These are phyloP conservation scores for Desmodesmus armatus DNA, from an alignment of 139 green algal species.

Conservation along the genomic window DNA sequence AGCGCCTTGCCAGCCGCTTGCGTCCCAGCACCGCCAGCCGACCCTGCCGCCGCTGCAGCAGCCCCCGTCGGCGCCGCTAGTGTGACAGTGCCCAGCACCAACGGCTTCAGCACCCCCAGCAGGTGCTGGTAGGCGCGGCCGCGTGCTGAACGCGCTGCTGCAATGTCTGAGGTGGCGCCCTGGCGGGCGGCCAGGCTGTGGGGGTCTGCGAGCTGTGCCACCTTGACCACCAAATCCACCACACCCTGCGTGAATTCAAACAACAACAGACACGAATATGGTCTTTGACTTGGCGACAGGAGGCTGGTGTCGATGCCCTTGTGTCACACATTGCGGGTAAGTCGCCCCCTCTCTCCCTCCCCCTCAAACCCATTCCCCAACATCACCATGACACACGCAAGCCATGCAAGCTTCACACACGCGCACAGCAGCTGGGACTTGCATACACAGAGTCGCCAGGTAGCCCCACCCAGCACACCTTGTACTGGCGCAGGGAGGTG, in stretches of 20 bases:
- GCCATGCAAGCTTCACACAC: no score
- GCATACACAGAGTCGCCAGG: no score
- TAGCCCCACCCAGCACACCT: slow-evolving; percentile 63
- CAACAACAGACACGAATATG: not conserved
- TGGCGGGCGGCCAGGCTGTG: slow-evolving; percentile 53
- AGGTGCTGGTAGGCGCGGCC: slow-evolving; percentile 70
- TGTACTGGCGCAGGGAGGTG: slow-evolving; percentile 70
- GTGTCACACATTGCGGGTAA: no score
- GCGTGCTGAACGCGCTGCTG: slow-evolving; percentile 59
- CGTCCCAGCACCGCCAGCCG: slow-evolving; percentile 27
- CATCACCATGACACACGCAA: no score
- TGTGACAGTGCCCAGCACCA: slow-evolving; percentile 44
- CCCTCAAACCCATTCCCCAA: no score
- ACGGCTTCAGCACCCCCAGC: slow-evolving; percentile 56
- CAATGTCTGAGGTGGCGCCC: slow-evolving; percentile 54
- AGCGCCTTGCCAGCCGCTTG: slow-evolving; percentile 5
- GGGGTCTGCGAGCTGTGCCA: slow-evolving; percentile 77
- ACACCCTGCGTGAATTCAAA: slow-evolving; percentile 55
- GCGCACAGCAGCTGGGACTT: no score
- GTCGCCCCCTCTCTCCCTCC: no score
- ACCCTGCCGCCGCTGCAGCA: slow-evolving; percentile 6
- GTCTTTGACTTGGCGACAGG: not conserved
- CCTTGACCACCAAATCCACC: slow-evolving; percentile 59
- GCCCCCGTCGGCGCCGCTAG: slow-evolving; percentile 13
- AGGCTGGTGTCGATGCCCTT: not conserved